Evolutionary conservation across 2,329 filamentous ascomycete genomes (phyloP).

Genomic region (Trichoderma breve): DNA sequence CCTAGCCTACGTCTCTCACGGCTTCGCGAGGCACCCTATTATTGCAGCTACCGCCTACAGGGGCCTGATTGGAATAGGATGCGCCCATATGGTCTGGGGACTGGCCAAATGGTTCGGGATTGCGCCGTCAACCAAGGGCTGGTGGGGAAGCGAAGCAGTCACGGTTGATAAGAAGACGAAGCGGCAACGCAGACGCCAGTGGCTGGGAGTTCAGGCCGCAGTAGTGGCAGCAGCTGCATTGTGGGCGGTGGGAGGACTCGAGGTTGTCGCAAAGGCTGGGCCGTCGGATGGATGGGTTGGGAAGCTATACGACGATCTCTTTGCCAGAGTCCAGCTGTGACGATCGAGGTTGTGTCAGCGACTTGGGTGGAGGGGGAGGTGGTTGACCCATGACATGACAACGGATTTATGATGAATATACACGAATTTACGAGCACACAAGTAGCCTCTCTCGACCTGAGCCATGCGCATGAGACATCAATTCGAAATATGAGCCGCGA

Average conservation of each 20-base stretch:
- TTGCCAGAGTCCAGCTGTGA: slow-evolving; percentile 34
- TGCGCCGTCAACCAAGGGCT: slow-evolving; percentile 56
- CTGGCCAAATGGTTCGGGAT: slow-evolving; percentile 76
- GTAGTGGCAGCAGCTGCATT: slow-evolving; percentile 56
- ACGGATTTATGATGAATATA: slow-evolving; percentile 1
- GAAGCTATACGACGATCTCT: slow-evolving; percentile 72
- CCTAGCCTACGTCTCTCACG: slow-evolving; percentile 79
- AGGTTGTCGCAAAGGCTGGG: slow-evolving; percentile 72
- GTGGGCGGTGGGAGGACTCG: slow-evolving; percentile 83
- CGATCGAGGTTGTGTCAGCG: neutral
- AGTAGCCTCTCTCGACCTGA: neutral
- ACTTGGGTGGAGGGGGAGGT: neutral
- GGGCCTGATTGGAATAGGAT: slow-evolving; percentile 64
- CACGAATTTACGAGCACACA: slow-evolving; percentile 10
- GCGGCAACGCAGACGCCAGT: slow-evolving; percentile 59
- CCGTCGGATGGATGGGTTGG: slow-evolving; percentile 74
- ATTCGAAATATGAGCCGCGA: neutral
- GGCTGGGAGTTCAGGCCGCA: slow-evolving; percentile 69
- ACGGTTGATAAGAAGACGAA: slow-evolving; percentile 50
- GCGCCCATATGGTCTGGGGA: slow-evolving; percentile 81
- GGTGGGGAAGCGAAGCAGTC: slow-evolving; percentile 41
- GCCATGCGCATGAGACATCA: neutral
- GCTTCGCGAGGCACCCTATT: slow-evolving; percentile 69
- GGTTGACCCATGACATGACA: neutral
- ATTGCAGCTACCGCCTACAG: slow-evolving; percentile 68